Percentiles rank a stretch among this genome's conserved stretches.
Evolutionary conservation across 1,284 basidiomycete species (phyloP).

Genomic region (Cryptococcus amylolentus): DNA sequence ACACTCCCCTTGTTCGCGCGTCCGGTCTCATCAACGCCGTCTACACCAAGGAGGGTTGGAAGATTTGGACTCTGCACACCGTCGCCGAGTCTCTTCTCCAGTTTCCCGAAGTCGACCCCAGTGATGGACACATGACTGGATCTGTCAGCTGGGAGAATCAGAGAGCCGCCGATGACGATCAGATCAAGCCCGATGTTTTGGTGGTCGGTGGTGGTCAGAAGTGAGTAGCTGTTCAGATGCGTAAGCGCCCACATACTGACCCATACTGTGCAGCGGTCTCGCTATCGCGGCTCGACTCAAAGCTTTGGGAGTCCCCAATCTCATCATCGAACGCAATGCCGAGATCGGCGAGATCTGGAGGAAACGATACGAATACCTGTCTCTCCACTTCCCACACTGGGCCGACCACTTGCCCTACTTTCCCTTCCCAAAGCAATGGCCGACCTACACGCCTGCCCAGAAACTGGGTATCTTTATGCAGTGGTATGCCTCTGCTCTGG

Average conservation of each 20-base stretch:
- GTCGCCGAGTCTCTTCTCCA: conserved; percentile 57
- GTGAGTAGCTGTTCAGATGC: conserved; percentile 5
- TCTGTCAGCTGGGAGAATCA: conserved; percentile 14
- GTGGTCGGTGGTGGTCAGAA: conserved; percentile 51
- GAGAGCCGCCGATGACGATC: conserved; percentile 37
- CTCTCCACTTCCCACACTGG: conserved; percentile 61
- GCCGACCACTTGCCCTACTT: conserved; percentile 52
- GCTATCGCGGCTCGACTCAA: conserved; percentile 48
- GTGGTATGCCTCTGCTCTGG: conserved; percentile 36
- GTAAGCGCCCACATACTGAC: not conserved
- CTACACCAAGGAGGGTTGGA: conserved; percentile 60
- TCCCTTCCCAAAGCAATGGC: conserved; percentile 55
- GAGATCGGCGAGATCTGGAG: conserved; percentile 51
- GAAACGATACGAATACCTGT: conserved; percentile 59
- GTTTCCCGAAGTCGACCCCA: conserved; percentile 48
- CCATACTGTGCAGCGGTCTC: conserved; percentile 33
- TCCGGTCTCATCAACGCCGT: conserved; percentile 55
- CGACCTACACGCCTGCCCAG: conserved; percentile 59
- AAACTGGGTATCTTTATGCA: conserved; percentile 38
- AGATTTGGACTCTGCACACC: conserved; percentile 57
- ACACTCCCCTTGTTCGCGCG: conserved; percentile 53
- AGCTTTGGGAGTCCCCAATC: conserved; percentile 42
- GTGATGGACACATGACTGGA: conserved; percentile 31
- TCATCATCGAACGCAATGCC: conserved; percentile 48
- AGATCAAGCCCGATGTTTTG: conserved; percentile 52